Base-by-base conservation (phyloP, 2,329 filamentous ascomycete species). In the Albifimbria verrucaria region DNA sequence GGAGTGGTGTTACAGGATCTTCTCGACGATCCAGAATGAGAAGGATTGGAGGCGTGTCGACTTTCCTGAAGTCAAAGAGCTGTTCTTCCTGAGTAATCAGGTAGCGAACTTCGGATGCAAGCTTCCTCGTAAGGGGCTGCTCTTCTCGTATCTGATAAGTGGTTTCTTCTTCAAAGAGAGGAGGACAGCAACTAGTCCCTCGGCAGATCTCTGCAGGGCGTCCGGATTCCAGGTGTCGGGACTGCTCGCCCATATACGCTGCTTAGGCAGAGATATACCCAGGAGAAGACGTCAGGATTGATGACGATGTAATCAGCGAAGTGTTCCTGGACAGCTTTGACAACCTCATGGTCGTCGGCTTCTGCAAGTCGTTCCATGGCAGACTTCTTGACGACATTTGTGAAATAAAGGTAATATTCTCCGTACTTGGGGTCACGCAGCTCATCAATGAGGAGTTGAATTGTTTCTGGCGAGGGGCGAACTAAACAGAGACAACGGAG, bases 381-480 rank as follows among this genome's bases (percentile, higher is more conserved):
- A 2, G 94, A 97, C 73, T 99, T 99, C 72, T 95, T 96, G 66
- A 94, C 87, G 54, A 99, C 89, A 69, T 99, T 99, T 77, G 92
- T 97, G 71, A 99, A 96, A 72, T 95, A 97, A 52, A 99, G 82
- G 66, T 96, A 86, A 73, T 99, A 99, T 75, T 99, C 94, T 59
- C 94, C 93, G 64, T 99, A 99, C 68, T 92, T 97, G 4, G 94
- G 95, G 48, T 97, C 93, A 55, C 94, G 84, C 52, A 99, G 81
- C 75, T 99, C 94, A 66, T 99, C 94, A 61, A 99, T 93, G 50
- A 99, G 82, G 57, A 89, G 84, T 67, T 99, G 92, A 66, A 97
- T 92, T 5, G 93, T 95, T 61, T 95, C 91, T 12, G 93, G 82
- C 0, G 93, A 96, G 7, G 94, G 94, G 41, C 95, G 87, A 47